Evolutionary conservation across 2,329 filamentous ascomycete genomes (phyloP).

Genomic region (Exophiala oligosperma): DNA sequence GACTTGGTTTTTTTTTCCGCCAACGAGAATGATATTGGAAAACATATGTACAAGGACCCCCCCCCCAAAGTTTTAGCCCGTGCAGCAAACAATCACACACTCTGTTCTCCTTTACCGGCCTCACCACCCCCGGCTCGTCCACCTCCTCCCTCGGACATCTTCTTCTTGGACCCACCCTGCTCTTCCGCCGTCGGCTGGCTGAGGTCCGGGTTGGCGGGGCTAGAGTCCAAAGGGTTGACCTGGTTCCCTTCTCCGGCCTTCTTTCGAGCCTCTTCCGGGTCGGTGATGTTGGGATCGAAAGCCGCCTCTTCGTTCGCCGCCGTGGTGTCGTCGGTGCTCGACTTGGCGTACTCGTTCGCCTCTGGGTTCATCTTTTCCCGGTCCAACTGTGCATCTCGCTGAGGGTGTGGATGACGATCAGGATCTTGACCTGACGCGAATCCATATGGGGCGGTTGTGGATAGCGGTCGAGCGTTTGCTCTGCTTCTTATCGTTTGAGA

Average conservation of each 20-base stretch:
- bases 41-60: not conserved
- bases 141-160: slow-evolving; percentile 38
- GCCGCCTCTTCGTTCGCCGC: slow-evolving; percentile 60
- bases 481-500: not conserved
- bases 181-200: slow-evolving; percentile 49
- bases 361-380: slow-evolving; percentile 65
- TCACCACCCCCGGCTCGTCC: slow-evolving; percentile 38
- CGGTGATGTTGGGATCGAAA: slow-evolving; percentile 67
- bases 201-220: slow-evolving; percentile 61
- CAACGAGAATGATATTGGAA: no score
- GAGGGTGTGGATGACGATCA: slow-evolving; percentile 13
- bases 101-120: slow-evolving; percentile 35
- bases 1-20: not conserved
- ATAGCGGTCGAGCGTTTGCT: slow-evolving; percentile 7
- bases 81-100: not conserved
- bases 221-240: slow-evolving; percentile 58
- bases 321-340: slow-evolving; percentile 63
- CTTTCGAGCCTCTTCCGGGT: slow-evolving; percentile 61
- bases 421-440: slow-evolving; percentile 14
- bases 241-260: slow-evolving; percentile 42
- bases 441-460: slow-evolving; percentile 3
- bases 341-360: slow-evolving; percentile 66
- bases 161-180: slow-evolving; percentile 46
- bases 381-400: slow-evolving; percentile 38
- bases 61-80: not conserved